These are phyloP conservation scores for Aspergillus japonicus DNA, from an alignment of 2,329 filamentous ascomycete genomes.

Conservation along the genomic window DNA sequence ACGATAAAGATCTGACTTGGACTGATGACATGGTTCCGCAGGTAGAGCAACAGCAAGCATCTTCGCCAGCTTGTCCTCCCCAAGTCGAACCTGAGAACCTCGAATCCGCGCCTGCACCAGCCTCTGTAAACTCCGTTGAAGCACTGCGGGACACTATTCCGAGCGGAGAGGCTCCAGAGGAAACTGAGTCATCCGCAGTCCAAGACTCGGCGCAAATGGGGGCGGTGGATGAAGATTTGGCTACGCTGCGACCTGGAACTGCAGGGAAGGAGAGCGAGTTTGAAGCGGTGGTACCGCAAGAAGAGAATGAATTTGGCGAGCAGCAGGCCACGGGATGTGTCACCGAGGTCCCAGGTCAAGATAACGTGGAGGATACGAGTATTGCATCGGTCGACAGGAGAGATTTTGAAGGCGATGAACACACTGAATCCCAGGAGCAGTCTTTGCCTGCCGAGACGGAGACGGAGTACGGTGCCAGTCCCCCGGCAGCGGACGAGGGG, in stretches of 20 bases:
- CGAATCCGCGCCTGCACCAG: constrained; percentile 10
- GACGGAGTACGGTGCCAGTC: constrained; percentile 2
- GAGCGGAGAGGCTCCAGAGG: constrained; percentile 3
- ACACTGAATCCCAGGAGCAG: background rate
- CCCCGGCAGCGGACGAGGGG: constrained; percentile 21
- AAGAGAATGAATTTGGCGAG: background rate
- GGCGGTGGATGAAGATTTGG: background rate
- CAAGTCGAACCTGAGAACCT: constrained; percentile 30
- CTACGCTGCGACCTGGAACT: background rate
- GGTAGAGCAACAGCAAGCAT: constrained; percentile 42
- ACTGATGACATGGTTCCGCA: constrained; percentile 47
- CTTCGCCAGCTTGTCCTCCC: constrained; percentile 34
- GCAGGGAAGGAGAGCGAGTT: background rate
- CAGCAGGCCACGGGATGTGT: background rate
- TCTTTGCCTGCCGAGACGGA: background rate
- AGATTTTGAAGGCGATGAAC: background rate
- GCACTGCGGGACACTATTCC: constrained; percentile 1
- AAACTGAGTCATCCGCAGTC: constrained; percentile 3
- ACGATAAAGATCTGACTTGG: constrained; percentile 41
- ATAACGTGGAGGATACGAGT: background rate
- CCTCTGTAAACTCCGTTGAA: constrained; percentile 21
- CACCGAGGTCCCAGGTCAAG: background rate
- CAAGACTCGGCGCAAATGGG: constrained; percentile 8
- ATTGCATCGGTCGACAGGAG: background rate
- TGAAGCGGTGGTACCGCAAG: background rate